Percentiles rank a stretch among this genome's conserved stretches.
Conservation (phyloP, 2,329 filamentous ascomycete genomes). For the Trichoderma sp. region DNA sequence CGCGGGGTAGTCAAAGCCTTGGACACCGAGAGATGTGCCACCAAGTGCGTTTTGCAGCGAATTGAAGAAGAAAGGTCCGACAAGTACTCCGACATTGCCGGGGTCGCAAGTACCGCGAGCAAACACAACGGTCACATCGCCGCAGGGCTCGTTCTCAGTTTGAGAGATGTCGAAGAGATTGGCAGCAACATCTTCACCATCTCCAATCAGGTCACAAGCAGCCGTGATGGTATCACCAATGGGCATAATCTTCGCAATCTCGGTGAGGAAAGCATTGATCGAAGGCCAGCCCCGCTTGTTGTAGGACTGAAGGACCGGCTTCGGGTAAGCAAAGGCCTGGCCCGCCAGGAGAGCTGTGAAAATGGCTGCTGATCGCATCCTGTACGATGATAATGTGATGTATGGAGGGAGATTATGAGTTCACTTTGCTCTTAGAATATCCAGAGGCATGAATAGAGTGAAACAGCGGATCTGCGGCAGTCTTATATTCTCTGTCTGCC, state of each 20-base stretch:
- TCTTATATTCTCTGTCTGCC: not conserved
- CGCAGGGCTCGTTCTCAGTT: constrained; percentile 32
- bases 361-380: constrained; percentile 19
- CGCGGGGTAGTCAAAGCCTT: constrained; percentile 38
- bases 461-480: not conserved
- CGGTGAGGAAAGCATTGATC: constrained; percentile 28
- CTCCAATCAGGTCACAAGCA: constrained; percentile 29
- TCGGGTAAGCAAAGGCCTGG: constrained; percentile 27
- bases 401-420: not conserved
- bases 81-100: constrained; percentile 39
- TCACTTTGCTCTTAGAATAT: too few relatives aligned
- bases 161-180: constrained; percentile 30
- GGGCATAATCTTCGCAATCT: constrained; percentile 30
- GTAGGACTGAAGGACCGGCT: not conserved
- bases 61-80: constrained; percentile 37
- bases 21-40: constrained; percentile 32
- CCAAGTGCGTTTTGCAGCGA: constrained; percentile 31
- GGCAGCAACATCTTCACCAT: constrained; percentile 30
- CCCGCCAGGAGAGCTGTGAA: constrained; percentile 24
- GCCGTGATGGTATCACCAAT: constrained; percentile 27
- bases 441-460: not conserved
- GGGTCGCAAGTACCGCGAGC: constrained; percentile 40
- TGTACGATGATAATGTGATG: not conserved
- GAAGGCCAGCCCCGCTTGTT: constrained; percentile 20
- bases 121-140: constrained; percentile 38